These are phyloP conservation scores for Neolentinus lepideus DNA, from an alignment of 1,284 basidiomycete species.

Conservation along the genomic window DNA sequence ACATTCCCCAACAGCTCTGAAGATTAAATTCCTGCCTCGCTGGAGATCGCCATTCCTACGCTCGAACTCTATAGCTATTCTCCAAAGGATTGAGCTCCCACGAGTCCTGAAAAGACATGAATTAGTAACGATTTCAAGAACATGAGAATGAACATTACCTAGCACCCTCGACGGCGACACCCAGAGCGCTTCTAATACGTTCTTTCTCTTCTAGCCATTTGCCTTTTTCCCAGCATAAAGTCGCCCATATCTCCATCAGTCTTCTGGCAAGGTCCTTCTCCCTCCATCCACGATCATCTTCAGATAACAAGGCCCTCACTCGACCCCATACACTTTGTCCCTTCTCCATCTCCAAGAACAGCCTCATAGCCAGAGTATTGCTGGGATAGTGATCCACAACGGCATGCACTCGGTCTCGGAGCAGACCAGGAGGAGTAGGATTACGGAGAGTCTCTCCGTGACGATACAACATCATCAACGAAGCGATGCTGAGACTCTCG, in stretches of 20 bases:
- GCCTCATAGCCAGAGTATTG: constrained; percentile 68
- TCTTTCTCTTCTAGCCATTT: constrained; percentile 65
- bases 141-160: constrained; percentile 36
- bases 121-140: constrained; percentile 3
- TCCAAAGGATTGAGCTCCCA: constrained; percentile 69
- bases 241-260: constrained; percentile 67
- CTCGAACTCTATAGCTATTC: constrained; percentile 80
- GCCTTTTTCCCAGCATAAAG: constrained; percentile 61
- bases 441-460: constrained; percentile 48
- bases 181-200: constrained; percentile 57
- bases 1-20: constrained; percentile 77
- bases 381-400: constrained; percentile 57
- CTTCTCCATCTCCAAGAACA: constrained; percentile 75
- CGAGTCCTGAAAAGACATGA: constrained; percentile 43
- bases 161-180: constrained; percentile 53
- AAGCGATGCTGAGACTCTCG: constrained; percentile 56
- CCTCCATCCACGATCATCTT: constrained; percentile 21
- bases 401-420: constrained; percentile 50
- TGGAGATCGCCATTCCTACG: constrained; percentile 51
- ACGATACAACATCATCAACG: constrained; percentile 56
- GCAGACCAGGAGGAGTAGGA: constrained; percentile 48
- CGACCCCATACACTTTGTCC: constrained; percentile 71
- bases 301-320: constrained; percentile 46
- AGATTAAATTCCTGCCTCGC: constrained; percentile 73
- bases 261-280: constrained; percentile 53